Percentiles rank a stretch among this genome's conserved stretches.
Conservation (phyloP, 768 basidiomycete genomes). For the Naematelia encephala region DNA sequence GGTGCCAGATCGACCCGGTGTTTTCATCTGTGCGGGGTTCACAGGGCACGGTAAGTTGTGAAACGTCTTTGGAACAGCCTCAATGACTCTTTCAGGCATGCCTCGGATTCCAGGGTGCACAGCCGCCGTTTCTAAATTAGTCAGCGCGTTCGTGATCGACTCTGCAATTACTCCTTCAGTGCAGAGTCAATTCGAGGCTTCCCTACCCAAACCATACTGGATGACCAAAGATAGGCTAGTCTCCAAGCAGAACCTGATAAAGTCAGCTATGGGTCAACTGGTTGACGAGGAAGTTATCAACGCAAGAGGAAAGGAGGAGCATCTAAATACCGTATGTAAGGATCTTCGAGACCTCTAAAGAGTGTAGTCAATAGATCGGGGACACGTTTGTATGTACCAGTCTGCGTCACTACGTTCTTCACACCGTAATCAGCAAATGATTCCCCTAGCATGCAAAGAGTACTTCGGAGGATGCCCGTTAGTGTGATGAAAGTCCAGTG, state of each 20-base stretch:
- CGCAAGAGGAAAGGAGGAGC: no score
- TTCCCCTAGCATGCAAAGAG: no score
- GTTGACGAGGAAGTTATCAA: no score
- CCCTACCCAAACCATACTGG: conserved; percentile 28
- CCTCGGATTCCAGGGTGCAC: conserved; percentile 34
- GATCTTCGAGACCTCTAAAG: no score
- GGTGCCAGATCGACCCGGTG: conserved; percentile 23
- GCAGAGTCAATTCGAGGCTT: conserved; percentile 10
- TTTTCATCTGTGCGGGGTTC: conserved; percentile 35
- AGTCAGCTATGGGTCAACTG: conserved; percentile 27
- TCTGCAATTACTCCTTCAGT: not conserved
- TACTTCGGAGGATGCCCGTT: no score
- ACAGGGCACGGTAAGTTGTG: conserved; percentile 42
- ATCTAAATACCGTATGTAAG: no score
- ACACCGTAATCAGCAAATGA: no score
- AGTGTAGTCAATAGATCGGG: no score
- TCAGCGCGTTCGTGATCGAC: conserved; percentile 2
- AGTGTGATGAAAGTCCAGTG: no score
- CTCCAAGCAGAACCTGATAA: conserved; percentile 23
- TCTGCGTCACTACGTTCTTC: no score
- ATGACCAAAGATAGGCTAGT: conserved; percentile 23
- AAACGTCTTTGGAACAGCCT: not conserved
- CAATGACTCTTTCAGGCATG: conserved; percentile 22
- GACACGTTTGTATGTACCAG: no score
- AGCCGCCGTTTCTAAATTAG: conserved; percentile 17